A percentile compares a stretch with the other conserved stretches of the same genome.
Evolutionary conservation across 495 filamentous ascomycete species (phyloP).

Genomic region (Penicillium odoratum): DNA sequence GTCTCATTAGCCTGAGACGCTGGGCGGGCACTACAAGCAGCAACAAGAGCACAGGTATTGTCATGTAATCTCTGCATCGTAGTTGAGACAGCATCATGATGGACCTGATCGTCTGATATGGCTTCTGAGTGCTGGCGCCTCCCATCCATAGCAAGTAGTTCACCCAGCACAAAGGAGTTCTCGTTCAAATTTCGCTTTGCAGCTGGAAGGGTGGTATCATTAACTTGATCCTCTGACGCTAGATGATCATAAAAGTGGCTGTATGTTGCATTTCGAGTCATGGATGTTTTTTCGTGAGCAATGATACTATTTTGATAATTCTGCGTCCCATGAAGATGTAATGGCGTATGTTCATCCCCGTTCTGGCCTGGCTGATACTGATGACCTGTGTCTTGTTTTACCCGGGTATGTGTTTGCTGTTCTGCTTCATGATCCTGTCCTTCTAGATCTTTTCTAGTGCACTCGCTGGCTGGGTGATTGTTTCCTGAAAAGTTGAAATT

Average conservation of each 20-base stretch:
- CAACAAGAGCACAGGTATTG: background rate
- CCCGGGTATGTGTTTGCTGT: no score
- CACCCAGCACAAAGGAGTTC: background rate
- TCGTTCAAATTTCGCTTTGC: background rate
- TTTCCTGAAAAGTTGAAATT: no score
- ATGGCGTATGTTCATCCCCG: no score
- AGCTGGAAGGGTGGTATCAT: background rate
- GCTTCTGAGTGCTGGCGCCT: conserved; percentile 1
- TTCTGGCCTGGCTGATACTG: no score
- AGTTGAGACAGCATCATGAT: conserved; percentile 3
- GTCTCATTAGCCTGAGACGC: background rate
- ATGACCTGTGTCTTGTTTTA: no score
- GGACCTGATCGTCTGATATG: conserved; percentile 5
- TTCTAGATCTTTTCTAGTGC: no score
- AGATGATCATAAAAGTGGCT: background rate
- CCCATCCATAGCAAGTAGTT: background rate
- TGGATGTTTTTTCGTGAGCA: background rate
- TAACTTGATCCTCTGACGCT: background rate
- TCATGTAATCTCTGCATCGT: conserved; percentile 4
- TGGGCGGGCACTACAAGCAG: conserved; percentile 4
- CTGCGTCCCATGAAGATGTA: no score
- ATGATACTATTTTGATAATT: conserved; percentile 6
- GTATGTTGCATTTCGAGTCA: conserved; percentile 3
- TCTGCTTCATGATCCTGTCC: no score
- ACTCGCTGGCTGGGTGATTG: no score